These are phyloP conservation scores for Syzygium aqueum DNA, from an alignment of 345 rosid genomes.

Conservation along the genomic window DNA sequence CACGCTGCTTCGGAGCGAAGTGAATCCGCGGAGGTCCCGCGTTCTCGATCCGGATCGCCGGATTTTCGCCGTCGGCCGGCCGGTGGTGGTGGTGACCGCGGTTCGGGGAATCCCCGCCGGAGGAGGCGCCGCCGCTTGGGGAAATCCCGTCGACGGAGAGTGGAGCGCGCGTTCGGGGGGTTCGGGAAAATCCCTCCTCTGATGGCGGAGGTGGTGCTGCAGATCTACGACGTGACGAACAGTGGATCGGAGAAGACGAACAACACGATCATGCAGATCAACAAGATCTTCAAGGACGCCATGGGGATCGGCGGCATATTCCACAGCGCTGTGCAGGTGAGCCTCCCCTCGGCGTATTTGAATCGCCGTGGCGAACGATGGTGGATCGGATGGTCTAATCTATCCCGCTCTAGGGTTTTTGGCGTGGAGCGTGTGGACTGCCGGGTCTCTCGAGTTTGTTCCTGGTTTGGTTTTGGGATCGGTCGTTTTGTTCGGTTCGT, in stretches of 20 bases:
- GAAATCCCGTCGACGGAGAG: too few species aligned
- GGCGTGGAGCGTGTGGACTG: background rate
- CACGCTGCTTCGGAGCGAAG: too few species aligned
- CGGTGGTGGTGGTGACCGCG: too few species aligned
- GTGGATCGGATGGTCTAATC: background rate
- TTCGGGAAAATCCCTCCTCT: background rate
- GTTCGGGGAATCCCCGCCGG: background rate
- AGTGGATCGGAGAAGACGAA: conserved; percentile 96
- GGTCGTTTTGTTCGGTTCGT: background rate
- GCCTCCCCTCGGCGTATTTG: background rate
- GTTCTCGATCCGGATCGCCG: too few species aligned
- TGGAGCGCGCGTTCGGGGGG: background rate
- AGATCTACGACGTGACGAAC: conserved; percentile 90
- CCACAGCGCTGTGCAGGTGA: conserved; percentile 95
- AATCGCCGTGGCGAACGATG: background rate
- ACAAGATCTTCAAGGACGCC: conserved; percentile 88
- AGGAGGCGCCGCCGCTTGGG: background rate
- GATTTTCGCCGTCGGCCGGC: too few species aligned
- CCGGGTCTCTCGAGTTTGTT: background rate
- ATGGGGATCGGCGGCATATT: conserved; percentile 97
- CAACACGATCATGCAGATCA: conserved; percentile 83
- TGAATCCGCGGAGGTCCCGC: too few species aligned
- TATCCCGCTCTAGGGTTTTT: background rate
- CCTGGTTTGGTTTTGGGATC: background rate
- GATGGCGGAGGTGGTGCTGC: conserved; percentile 76